Percentiles rank a stretch among this genome's conserved stretches.
phyloP scores from a whole-genome alignment of 441 rosid genomes.

The Theobroma grandiflorum region DNA sequence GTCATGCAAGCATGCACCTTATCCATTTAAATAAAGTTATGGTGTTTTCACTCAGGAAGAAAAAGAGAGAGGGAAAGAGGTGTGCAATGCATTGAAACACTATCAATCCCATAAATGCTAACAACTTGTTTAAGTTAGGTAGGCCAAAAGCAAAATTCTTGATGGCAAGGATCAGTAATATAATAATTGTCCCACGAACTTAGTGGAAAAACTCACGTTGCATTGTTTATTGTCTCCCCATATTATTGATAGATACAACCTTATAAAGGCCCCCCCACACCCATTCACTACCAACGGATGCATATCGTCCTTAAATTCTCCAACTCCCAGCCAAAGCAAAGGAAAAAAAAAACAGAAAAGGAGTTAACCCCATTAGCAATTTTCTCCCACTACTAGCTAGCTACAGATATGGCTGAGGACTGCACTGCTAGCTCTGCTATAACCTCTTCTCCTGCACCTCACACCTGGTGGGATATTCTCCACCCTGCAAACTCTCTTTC shows the following conservation, averaged over 20 bases:
- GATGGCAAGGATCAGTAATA: slow-evolving; percentile 2
- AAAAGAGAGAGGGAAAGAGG: slow-evolving; percentile 14
- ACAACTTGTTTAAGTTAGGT: slow-evolving; percentile 27
- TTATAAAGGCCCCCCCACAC: slow-evolving; percentile 23
- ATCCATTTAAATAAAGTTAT: slow-evolving; percentile 19
- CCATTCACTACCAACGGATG: slow-evolving; percentile 48
- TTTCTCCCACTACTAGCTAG: background rate
- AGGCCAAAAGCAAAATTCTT: slow-evolving; percentile 28
- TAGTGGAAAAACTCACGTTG: slow-evolving; percentile 69
- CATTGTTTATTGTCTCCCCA: slow-evolving; percentile 72
- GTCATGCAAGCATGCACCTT: slow-evolving; percentile 16
- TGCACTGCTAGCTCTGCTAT: slow-evolving; percentile 51
- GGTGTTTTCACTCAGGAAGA: background rate
- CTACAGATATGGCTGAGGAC: slow-evolving; percentile 63
- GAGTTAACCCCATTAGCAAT: background rate
- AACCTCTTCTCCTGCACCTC: slow-evolving; percentile 49
- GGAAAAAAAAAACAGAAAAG: background rate
- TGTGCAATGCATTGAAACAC: background rate
- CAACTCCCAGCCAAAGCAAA: slow-evolving; percentile 26
- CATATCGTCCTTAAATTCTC: slow-evolving; percentile 52
- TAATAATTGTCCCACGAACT: slow-evolving; percentile 38
- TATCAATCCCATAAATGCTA: background rate
- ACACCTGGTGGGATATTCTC: slow-evolving; percentile 74
- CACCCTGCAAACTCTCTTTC: slow-evolving; percentile 58
- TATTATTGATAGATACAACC: slow-evolving; percentile 35